A percentile compares a stretch with the other conserved stretches of the same genome.
These are phyloP conservation scores for Fragilaria crotonensis DNA, from an alignment of 108 stramenopile genomes.

Conservation along the genomic window DNA sequence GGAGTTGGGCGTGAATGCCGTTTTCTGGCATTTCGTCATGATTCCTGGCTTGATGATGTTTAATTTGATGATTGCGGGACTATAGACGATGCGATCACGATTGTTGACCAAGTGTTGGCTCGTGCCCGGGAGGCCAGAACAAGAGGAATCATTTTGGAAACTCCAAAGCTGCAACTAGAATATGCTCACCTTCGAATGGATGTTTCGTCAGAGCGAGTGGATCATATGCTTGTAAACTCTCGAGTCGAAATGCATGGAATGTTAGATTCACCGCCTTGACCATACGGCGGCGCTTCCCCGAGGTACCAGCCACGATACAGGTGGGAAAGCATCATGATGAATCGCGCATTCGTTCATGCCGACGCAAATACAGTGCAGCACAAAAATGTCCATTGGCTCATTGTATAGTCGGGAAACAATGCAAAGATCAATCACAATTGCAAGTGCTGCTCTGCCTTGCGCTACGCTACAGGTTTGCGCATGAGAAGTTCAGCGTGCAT, in stretches of 20 bases:
- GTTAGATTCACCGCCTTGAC: slow-evolving; percentile 12
- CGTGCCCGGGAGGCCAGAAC: slow-evolving; percentile 1
- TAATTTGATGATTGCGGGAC: slow-evolving; percentile 72
- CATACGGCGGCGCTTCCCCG: too few species aligned
- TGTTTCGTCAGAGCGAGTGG: slow-evolving; percentile 15
- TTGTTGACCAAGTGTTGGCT: slow-evolving; percentile 14
- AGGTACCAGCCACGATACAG: too few species aligned
- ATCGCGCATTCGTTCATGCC: too few species aligned
- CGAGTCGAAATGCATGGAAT: slow-evolving; percentile 32
- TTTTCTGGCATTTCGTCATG: slow-evolving; percentile 42
- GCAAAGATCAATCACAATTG: too few species aligned
- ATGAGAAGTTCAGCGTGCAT: too few species aligned
- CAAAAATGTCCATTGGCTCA: too few species aligned
- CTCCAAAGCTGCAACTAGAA: slow-evolving; percentile 9
- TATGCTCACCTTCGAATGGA: slow-evolving; percentile 29
- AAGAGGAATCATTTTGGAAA: slow-evolving; percentile 8
- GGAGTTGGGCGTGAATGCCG: slow-evolving; percentile 23
- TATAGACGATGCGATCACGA: slow-evolving; percentile 56
- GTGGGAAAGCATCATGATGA: too few species aligned
- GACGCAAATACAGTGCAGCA: too few species aligned
- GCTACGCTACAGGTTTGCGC: too few species aligned
- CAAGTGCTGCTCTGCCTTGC: too few species aligned
- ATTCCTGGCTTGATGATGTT: slow-evolving; percentile 65
- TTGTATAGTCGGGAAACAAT: too few species aligned
- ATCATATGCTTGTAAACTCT: slow-evolving; percentile 25